Base-by-base conservation (phyloP, 345 rosid species). In the Camelina laxa region DNA sequence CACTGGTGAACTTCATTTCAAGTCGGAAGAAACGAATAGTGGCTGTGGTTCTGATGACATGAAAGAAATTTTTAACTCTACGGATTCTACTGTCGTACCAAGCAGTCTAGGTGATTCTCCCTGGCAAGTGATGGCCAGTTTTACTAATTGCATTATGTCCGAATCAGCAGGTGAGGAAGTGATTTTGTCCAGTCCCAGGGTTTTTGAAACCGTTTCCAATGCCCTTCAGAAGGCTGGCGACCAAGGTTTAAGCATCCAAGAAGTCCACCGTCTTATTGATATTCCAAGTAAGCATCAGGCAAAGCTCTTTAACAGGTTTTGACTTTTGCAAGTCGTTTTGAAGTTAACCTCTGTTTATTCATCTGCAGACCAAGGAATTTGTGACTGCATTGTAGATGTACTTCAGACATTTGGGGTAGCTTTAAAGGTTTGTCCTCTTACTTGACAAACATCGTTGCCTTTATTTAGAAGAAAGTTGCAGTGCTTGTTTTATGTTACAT, bases 171-270 rank as follows among this genome's bases (percentile, higher is more conserved):
- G 64, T 59, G 48, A 70, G 65, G 65, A 78, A 56, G 57, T 24
- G 21, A 70, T 78, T 82, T 59, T 65, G 57, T 67, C 80, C 70
- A 59, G 60, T 82, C 89, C 91, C 22, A 79, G 72, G 76, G 80
- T 83, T 72, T 86, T 95, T 60, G 85, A 81, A 84, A 72, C 79
- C 67, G 60, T 86, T 69, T 84, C 82, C 77, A 30, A 72, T 75
- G 85, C 85, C 51, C 88, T 92, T 83, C 86, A 90, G 81, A 89
- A 82, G 84, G 90, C 97, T 70, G 99, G 99, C 74, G 99, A 95
- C 80, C 97, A 90, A 80, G 99, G 99, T 55, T 78, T 92, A 86
- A 83, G 86, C 79, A 62, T 84, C 53, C 85, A 83, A 83, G 92
- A 89, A 71, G 78, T 92, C 74, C 84, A 85, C 31, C 59, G 73